Conservation (phyloP, 345 rosid genomes). For the Populus davidiana region DNA sequence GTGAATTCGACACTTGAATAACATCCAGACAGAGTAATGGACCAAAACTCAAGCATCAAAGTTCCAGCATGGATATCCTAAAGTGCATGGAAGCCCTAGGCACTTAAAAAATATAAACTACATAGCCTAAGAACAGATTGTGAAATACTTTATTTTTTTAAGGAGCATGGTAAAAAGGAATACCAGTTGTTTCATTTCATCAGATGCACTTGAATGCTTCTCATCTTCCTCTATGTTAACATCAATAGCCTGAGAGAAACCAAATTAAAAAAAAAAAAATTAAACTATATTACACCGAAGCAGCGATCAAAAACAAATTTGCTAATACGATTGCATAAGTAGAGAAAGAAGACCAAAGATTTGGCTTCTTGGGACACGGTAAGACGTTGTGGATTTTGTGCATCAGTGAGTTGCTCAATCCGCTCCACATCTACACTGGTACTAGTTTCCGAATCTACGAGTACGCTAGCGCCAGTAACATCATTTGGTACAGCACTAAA, state of each 20-base stretch:
- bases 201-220: conserved; percentile 3
- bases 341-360: conserved; percentile 42
- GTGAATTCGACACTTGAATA: not conserved
- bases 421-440: not conserved
- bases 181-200: conserved; percentile 7
- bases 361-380: conserved; percentile 39
- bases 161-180: not conserved
- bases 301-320: not conserved
- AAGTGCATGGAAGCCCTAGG: not conserved
- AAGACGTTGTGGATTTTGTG: conserved; percentile 22
- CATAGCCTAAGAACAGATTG: not conserved
- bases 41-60: not conserved
- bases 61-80: not conserved
- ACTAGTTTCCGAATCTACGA: not conserved
- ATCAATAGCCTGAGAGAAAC: conserved; percentile 7
- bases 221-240: not conserved
- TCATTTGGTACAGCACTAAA: conserved; percentile 12
- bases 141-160: not conserved
- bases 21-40: not conserved
- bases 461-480: no score
- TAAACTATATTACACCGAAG: no score
- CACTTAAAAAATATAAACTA: not conserved
- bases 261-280: not conserved
- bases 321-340: not conserved
- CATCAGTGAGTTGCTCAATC: conserved; percentile 9